Evolutionary conservation across 2,329 filamentous ascomycete genomes (phyloP).

Genomic region (Colletotrichum karsti): DNA sequence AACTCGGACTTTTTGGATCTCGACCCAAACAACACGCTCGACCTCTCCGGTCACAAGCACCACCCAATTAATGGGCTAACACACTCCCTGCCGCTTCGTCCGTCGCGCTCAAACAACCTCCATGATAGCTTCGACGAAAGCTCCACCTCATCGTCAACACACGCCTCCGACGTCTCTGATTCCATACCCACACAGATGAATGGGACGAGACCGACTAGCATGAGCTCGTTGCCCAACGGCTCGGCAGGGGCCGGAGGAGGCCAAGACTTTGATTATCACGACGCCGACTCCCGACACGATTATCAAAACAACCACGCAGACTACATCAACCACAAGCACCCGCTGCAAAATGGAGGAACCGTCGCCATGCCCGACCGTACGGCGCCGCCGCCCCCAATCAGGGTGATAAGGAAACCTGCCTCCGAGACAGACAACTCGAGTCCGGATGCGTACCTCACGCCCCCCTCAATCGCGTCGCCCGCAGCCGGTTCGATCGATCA

Average conservation of each 20-base stretch:
- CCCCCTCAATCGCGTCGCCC: constrained; percentile 44
- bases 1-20: constrained; percentile 54
- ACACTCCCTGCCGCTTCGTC: constrained; percentile 37
- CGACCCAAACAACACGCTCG: constrained; percentile 49
- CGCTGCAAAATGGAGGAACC: constrained; percentile 33
- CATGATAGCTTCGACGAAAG: constrained; percentile 64
- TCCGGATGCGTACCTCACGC: constrained; percentile 39
- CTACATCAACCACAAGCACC: constrained; percentile 31
- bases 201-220: constrained; percentile 56
- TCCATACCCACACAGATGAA: constrained; percentile 49
- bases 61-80: constrained; percentile 44
- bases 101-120: constrained; percentile 53
- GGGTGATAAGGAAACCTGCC: constrained; percentile 22
- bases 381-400: constrained; percentile 24
- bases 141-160: constrained; percentile 60
- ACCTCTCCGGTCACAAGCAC: constrained; percentile 39
- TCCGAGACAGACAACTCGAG: constrained; percentile 36
- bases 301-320: constrained; percentile 44
- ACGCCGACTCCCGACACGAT: constrained; percentile 35
- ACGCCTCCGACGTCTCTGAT: constrained; percentile 61
- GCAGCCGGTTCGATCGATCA: constrained; percentile 31
- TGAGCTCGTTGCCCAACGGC: constrained; percentile 67
- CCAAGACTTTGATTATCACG: constrained; percentile 36
- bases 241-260: constrained; percentile 38
- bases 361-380: constrained; percentile 39